Evolutionary conservation across 2,329 filamentous ascomycete species (phyloP).

Genomic region (Xylariaceae sp.): DNA sequence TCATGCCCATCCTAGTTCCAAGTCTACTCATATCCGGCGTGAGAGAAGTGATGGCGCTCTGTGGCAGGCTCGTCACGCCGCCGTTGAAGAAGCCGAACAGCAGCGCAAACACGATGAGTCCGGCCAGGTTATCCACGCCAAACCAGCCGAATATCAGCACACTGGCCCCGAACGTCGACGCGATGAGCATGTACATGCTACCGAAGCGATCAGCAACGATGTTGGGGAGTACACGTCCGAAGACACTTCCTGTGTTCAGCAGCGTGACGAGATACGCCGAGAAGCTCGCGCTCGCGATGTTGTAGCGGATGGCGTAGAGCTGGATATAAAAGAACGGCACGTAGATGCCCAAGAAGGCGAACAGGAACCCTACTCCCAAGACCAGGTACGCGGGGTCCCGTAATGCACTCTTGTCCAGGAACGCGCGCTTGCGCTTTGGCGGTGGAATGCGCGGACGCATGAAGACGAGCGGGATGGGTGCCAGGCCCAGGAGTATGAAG

Average conservation of each 20-base stretch:
- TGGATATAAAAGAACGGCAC: constrained; percentile 33
- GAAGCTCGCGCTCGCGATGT: constrained; percentile 6
- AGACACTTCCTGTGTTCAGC: constrained; percentile 32
- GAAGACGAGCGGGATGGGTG: neutral
- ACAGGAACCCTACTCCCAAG: constrained; percentile 21
- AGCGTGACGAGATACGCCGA: constrained; percentile 30
- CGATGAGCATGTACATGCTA: constrained; percentile 26
- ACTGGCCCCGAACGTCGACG: constrained; percentile 21
- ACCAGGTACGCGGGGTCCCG: constrained; percentile 25
- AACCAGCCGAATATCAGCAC: constrained; percentile 22
- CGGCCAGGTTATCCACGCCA: neutral
- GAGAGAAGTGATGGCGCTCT: constrained; percentile 21
- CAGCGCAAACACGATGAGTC: constrained; percentile 27
- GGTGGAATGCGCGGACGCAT: constrained; percentile 1
- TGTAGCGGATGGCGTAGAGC: constrained; percentile 13
- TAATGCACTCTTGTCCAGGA: constrained; percentile 25
- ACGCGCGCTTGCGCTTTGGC: constrained; percentile 18
- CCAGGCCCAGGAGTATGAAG: constrained; percentile 23
- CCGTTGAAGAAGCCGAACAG: constrained; percentile 33
- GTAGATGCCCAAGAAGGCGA: constrained; percentile 32
- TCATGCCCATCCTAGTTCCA: constrained; percentile 40
- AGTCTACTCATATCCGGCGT: constrained; percentile 20
- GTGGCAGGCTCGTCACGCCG: constrained; percentile 30
- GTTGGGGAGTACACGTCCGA: constrained; percentile 33
- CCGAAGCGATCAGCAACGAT: constrained; percentile 29